Evolutionary conservation across 306 rosid species (phyloP), one percentile per base, ranked within the genome.

Genomic region (Cucurbita ficifolia): DNA sequence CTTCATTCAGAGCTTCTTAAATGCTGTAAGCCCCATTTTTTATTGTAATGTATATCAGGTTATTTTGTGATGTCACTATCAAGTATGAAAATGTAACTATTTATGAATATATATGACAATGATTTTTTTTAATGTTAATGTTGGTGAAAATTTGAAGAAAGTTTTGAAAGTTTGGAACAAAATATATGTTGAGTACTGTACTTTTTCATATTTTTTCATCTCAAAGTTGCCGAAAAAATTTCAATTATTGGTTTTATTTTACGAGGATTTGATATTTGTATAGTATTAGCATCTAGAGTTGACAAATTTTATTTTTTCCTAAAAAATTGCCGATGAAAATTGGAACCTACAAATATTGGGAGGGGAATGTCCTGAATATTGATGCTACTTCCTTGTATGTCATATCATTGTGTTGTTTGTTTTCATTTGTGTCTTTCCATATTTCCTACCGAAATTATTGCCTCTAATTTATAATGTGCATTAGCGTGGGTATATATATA

Each of bases 1-100:
- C 86, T 85, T 90, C 82, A 48, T 89, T 56, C 88, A 90, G 75
- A 89, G 86, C 79, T 74, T 90, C 76, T 68, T 85, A 78, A 85
- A 77, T 84, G 89, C 79, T 86, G 98, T 94, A 94, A 75, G 89
- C 74, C 51, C 70, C 39, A 33, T 51, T 48, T 48, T 45, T 21
- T 33, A 8, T n/a, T 74, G 75, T 61, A 71, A 29, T 69, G 21
- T 46, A 11, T 42, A 19, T 69, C 17, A 19, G 17, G 50, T 67
- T 67, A 46, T 69, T 69, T 69, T 69, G 4, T 13, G 4, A 22
- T 24, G 22, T 29, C 22, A 69, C 54, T 45, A 14, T 69, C 22
- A 69, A 46, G 22, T 13, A 48, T 9, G 72, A 24, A 21, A 22
- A 14, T 12, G 22, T 8, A 35, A 29, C 19, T 48, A 24, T 48